Percentiles rank a stretch among this genome's conserved stretches.
Conservation (phyloP, 148 eudicot species). For the Diospyros lotus region DNA sequence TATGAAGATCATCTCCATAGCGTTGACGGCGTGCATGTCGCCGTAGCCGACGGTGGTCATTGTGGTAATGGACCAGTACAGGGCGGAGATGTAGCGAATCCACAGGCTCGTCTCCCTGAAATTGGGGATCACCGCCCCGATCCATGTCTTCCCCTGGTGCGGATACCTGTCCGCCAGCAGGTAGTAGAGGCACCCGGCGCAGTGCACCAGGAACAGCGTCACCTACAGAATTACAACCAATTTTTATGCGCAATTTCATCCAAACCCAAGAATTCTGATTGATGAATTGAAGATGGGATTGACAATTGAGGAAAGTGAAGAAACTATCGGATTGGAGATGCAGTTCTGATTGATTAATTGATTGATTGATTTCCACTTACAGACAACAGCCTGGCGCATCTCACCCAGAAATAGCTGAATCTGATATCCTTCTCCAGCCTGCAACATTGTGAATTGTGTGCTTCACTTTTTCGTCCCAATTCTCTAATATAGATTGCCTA, state of each 20-base stretch:
- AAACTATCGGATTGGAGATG: no score
- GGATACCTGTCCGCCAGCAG: constrained; percentile 72
- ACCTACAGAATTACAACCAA: constrained; percentile 36
- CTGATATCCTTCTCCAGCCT: constrained; percentile 96
- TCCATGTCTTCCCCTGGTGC: constrained; percentile 71
- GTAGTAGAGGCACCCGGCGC: constrained; percentile 76
- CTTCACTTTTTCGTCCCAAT: no score
- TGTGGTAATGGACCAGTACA: constrained; percentile 86
- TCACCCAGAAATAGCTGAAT: constrained; percentile 80
- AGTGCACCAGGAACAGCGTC: constrained; percentile 66
- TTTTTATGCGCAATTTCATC: no score
- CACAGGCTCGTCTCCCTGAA: constrained; percentile 54
- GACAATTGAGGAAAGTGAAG: no score
- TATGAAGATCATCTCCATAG: constrained; percentile 73
- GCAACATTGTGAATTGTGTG: not conserved
- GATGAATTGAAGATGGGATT: no score
- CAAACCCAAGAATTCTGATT: no score
- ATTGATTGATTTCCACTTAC: constrained; percentile 37
- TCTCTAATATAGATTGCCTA: no score
- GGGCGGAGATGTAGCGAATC: constrained; percentile 63
- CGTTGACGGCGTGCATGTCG: constrained; percentile 77
- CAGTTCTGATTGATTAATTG: not conserved
- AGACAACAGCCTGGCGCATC: constrained; percentile 70
- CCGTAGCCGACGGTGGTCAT: constrained; percentile 92
- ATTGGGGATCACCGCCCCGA: constrained; percentile 58